These are phyloP conservation scores for Phytopythium montanum DNA, from an alignment of 352 stramenopile species.

Conservation along the genomic window DNA sequence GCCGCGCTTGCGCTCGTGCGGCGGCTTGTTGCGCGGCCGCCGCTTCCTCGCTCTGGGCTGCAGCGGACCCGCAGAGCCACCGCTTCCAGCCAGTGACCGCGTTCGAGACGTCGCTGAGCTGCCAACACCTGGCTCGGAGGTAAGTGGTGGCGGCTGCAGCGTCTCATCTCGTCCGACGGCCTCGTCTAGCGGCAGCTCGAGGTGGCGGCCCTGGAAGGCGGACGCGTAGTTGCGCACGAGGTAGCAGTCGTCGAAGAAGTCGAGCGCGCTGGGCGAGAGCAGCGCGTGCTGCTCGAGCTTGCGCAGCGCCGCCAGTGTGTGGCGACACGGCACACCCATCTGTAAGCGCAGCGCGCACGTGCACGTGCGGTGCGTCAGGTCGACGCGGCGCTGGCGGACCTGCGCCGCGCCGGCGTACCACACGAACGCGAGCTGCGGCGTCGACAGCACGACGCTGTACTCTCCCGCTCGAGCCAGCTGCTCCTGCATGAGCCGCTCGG, in stretches of 20 bases:
- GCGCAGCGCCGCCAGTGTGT: slow-evolving; percentile 36
- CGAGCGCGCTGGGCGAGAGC: slow-evolving; percentile 8
- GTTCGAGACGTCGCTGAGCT: no score
- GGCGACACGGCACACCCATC: slow-evolving; percentile 38
- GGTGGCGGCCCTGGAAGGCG: slow-evolving; percentile 30
- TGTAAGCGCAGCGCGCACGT: slow-evolving; percentile 37
- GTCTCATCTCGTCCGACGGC: slow-evolving; percentile 22
- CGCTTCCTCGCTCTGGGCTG: slow-evolving; percentile 28
- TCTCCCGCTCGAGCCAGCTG: slow-evolving; percentile 26
- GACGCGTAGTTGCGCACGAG: slow-evolving; percentile 37
- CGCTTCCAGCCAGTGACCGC: not conserved
- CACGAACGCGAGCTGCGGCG: slow-evolving; percentile 41
- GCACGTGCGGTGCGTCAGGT: slow-evolving; percentile 45
- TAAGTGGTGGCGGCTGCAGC: slow-evolving; percentile 23
- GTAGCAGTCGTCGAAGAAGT: slow-evolving; percentile 54
- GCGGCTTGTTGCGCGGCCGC: slow-evolving; percentile 23
- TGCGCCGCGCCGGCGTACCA: slow-evolving; percentile 37
- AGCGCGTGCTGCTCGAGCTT: slow-evolving; percentile 27
- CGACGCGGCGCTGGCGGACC: slow-evolving; percentile 40
- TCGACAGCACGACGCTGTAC: slow-evolving; percentile 45
- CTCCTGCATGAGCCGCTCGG: slow-evolving; percentile 44
- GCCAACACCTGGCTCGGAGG: not conserved
- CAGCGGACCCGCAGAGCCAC: not conserved
- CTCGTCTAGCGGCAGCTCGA: slow-evolving; percentile 45
- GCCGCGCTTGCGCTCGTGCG: slow-evolving; percentile 31